Percentiles rank a stretch among this genome's conserved stretches.
Evolutionary conservation across 1,139 yeast species (phyloP).

Genomic region (Ogataea hybrid): DNA sequence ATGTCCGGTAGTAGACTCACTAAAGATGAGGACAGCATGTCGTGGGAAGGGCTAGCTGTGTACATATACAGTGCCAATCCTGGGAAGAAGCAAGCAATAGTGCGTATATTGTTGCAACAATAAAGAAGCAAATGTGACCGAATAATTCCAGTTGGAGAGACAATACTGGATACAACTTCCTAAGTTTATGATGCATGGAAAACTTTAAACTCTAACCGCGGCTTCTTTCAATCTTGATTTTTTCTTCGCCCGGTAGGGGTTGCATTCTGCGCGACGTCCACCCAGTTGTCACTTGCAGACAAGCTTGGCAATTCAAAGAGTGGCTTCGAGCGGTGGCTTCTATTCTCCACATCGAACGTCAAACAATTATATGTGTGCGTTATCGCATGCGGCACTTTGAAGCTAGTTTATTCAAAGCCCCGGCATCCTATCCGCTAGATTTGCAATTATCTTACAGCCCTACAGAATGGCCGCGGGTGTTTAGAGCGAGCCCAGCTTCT

Average conservation of each 20-base stretch:
- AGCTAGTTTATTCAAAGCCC: too few species aligned
- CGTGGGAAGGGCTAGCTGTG: not conserved
- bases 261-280: too few species aligned
- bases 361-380: too few species aligned
- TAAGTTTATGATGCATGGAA: not conserved
- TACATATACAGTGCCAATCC: not conserved
- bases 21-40: not conserved
- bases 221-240: not conserved
- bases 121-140: not conserved
- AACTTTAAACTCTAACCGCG: not conserved
- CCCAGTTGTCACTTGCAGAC: too few species aligned
- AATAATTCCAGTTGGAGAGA: not conserved
- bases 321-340: too few species aligned
- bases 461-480: not conserved
- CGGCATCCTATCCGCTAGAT: not conserved
- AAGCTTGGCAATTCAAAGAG: too few species aligned
- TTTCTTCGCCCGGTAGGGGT: not conserved
- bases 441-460: not conserved
- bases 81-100: not conserved
- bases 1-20: not conserved
- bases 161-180: not conserved
- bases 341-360: too few species aligned
- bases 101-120: not conserved
- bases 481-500: not conserved
- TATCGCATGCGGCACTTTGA: too few species aligned